Evolutionary conservation across 2,329 filamentous ascomycete species (phyloP).

Genomic region (Myriangium duriaei): DNA sequence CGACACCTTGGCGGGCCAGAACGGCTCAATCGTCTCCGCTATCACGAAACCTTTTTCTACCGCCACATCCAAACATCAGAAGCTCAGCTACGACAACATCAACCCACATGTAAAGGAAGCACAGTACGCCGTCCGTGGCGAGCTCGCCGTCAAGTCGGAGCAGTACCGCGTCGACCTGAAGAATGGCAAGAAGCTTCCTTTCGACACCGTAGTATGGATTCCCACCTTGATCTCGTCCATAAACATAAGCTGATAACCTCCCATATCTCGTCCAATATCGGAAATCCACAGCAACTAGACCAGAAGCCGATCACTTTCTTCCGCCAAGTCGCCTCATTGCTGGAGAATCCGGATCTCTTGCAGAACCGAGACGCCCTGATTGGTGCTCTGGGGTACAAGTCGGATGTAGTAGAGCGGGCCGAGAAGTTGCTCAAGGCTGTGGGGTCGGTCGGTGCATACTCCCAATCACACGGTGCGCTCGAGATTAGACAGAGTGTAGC

Average conservation of each 20-base stretch:
- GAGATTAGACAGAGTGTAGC: conserved; percentile 82
- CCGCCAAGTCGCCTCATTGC: conserved; percentile 82
- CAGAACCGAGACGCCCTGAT: conserved; percentile 71
- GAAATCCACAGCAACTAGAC: conserved; percentile 96
- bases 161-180: conserved; percentile 65
- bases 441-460: conserved; percentile 91
- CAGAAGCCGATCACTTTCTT: conserved; percentile 99
- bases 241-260: too few relatives aligned
- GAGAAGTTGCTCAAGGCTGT: conserved; percentile 68
- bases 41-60: conserved; percentile 9
- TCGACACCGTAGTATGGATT: conserved; percentile 35
- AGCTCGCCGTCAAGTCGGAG: conserved; percentile 87
- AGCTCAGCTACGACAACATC: conserved; percentile 69
- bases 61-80: conserved; percentile 8
- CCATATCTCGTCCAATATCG: conserved; percentile 98
- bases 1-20: neutral
- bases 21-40: neutral
- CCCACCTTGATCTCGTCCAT: too few relatives aligned
- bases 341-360: conserved; percentile 80
- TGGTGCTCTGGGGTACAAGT: conserved; percentile 69
- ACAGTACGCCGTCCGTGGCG: conserved; percentile 92
- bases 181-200: conserved; percentile 23
- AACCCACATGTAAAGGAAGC: conserved; percentile 79
- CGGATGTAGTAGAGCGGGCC: conserved; percentile 77
- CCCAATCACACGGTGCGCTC: conserved; percentile 78